Conservation (phyloP, 1,284 basidiomycete species). For the Cerrena zonata region DNA sequence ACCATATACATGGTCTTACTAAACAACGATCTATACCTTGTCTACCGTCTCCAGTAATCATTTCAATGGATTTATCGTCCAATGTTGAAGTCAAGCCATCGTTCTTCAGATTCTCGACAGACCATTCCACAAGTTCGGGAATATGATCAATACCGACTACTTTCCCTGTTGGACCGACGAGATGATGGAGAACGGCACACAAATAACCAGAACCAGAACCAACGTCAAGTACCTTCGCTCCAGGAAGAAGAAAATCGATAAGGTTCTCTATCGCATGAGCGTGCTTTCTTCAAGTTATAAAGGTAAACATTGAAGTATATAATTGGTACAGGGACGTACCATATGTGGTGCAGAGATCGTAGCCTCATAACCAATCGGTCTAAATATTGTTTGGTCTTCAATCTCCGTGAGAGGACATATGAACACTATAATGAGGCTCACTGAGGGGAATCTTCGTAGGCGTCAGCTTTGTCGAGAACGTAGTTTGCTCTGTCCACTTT, state of each 20-base stretch:
- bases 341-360: slow-evolving; percentile 91
- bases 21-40: slow-evolving; percentile 40
- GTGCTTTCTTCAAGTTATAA: too few relatives aligned
- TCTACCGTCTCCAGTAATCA: slow-evolving; percentile 79
- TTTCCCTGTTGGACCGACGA: slow-evolving; percentile 50
- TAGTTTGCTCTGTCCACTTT: slow-evolving; percentile 73
- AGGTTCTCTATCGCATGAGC: slow-evolving; percentile 76
- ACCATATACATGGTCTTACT: too few relatives aligned
- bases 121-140: slow-evolving; percentile 68
- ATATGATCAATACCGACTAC: slow-evolving; percentile 94
- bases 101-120: slow-evolving; percentile 58
- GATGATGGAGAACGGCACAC: slow-evolving; percentile 69
- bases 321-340: slow-evolving; percentile 35
- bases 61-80: slow-evolving; percentile 47
- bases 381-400: slow-evolving; percentile 26
- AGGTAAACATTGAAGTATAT: too few relatives aligned
- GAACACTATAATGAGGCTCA: slow-evolving; percentile 26
- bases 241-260: slow-evolving; percentile 63
- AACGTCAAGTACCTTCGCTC: slow-evolving; percentile 74
- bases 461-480: slow-evolving; percentile 62
- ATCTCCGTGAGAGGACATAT: too few relatives aligned
- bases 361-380: slow-evolving; percentile 71
- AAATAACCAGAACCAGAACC: slow-evolving; percentile 79
- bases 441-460: slow-evolving; percentile 81
- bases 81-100: slow-evolving; percentile 62